These are phyloP conservation scores for Actinomortierella ambigua DNA, from an alignment of 371 early-diverging fungal genomes.

Conservation along the genomic window DNA sequence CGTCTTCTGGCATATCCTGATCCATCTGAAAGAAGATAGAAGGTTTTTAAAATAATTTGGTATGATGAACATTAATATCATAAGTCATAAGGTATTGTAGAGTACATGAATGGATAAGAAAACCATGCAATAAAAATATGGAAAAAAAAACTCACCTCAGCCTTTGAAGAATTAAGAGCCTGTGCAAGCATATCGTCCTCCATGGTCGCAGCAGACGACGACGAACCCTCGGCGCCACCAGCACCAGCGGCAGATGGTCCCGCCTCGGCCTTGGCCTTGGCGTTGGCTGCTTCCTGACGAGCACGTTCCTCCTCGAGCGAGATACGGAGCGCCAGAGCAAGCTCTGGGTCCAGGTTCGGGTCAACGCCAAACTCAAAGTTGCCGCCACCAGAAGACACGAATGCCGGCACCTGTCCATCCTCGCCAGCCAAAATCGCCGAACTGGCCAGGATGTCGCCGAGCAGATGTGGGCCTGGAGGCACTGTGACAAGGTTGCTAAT, in stretches of 20 bases:
- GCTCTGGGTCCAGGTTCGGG: slow-evolving; percentile 93
- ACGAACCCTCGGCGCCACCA: slow-evolving; percentile 38
- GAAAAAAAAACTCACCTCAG: slow-evolving; percentile 42
- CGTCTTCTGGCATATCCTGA: slow-evolving; percentile 83
- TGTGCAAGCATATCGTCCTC: slow-evolving; percentile 44
- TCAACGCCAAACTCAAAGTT: slow-evolving; percentile 97
- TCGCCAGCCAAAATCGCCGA: slow-evolving; percentile 89
- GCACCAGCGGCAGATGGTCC: slow-evolving; percentile 38
- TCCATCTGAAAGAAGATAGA: slow-evolving; percentile 48
- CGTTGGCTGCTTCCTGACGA: slow-evolving; percentile 78
- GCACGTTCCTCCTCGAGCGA: slow-evolving; percentile 97
- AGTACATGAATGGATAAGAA: not conserved
- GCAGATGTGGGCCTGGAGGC: slow-evolving; percentile 93
- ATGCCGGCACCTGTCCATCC: slow-evolving; percentile 72
- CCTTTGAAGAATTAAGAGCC: slow-evolving; percentile 45
- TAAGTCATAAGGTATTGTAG: not conserved
- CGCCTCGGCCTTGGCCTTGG: slow-evolving; percentile 53
- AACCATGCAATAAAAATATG: slow-evolving; percentile 21
- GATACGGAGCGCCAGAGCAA: slow-evolving; percentile 94
- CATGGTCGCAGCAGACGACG: slow-evolving; percentile 47
- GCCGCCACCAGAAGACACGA: slow-evolving; percentile 56
- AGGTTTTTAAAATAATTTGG: slow-evolving; percentile 23
- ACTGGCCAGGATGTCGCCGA: slow-evolving; percentile 87
- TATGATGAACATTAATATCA: too few relatives aligned
- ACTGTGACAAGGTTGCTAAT: slow-evolving; percentile 93